Evolutionary conservation across 805 yeast genomes (phyloP), one percentile per base, ranked within the genome.

Genomic region (Wickerhamomyces queroliae): DNA sequence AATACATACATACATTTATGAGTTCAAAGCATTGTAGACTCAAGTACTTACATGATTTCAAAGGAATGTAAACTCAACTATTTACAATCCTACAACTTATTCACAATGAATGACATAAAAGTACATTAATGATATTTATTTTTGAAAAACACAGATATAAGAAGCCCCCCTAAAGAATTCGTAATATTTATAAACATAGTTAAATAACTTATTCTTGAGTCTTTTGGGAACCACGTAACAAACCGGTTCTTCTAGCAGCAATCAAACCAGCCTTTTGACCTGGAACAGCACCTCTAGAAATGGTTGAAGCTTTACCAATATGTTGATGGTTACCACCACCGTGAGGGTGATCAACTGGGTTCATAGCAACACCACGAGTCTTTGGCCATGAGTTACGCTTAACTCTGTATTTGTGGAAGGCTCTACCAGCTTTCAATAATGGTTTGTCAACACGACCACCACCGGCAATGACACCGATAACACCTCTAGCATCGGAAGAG

Each of bases 281-380:
- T 66, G 99, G 78, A 70, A 91, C 98, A 59, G 98, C 97, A 74
- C 95, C 95, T 85, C 98, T 88, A 61, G 95, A 83, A 65, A 91
- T 91, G 66, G 98, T 91, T 63, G 98, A 91, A 66, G 98, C 97
- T 83, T 91, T 91, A 89, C 98, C 98, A 78, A 90, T 91, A 75
- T 91, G 98, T 81, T 91, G 98, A 77, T 91, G 98, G 96, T 90
- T 90, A 91, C 99, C 99, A 91, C 99, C 98, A 87, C 99, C 99
- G 75, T 91, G 99, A 72, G 99, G 99, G 81, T 91, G 99, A 73
- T 91, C 99, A 72, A 91, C 99, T 74, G 98, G 98, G 80, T 91
- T 91, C 99, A 93, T 91, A 72, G 99, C 99, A 70, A 91, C 98
- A 91, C 98, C 99, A 81, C 98, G 89, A 68, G 98, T 93, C 86